Conservation (phyloP, 148 eudicot genomes). For the Bassia scoparia region DNA sequence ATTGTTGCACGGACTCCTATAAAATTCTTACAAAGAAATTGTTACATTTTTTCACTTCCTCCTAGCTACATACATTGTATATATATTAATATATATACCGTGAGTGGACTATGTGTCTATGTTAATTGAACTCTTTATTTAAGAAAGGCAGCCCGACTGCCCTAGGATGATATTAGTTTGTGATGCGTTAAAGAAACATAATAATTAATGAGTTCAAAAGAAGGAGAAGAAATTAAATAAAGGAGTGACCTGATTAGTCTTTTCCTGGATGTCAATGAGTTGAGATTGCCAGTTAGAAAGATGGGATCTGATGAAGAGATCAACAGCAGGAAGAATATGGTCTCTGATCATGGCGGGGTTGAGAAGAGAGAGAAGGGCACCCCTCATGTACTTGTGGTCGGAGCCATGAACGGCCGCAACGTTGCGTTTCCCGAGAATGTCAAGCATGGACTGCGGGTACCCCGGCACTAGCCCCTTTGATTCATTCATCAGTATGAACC, state of each 20-base stretch:
- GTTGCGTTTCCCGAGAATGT: conserved; percentile 84
- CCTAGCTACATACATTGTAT: no score
- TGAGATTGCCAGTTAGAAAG: conserved; percentile 56
- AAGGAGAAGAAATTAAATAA: neutral
- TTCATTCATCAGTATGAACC: conserved; percentile 78
- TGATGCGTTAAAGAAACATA: neutral
- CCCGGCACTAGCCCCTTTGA: conserved; percentile 87
- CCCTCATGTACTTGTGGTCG: conserved; percentile 93
- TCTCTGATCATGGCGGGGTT: conserved; percentile 71
- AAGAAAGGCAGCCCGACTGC: no score
- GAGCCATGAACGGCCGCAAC: conserved; percentile 97
- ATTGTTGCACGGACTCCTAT: no score
- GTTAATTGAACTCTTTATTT: neutral
- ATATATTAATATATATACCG: no score
- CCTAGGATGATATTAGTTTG: no score
- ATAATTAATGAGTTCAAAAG: neutral
- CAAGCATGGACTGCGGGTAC: conserved; percentile 88
- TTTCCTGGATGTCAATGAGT: conserved; percentile 77
- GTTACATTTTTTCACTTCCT: no score
- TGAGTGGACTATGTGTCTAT: no score
- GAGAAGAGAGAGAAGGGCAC: conserved; percentile 72
- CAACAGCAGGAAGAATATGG: conserved; percentile 76
- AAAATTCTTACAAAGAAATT: no score
- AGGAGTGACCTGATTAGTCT: conserved; percentile 75
- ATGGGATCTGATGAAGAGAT: conserved; percentile 80